A percentile compares a stretch with the other conserved stretches of the same genome.
Evolutionary conservation across 164 flowering plant species (phyloP).

Genomic region (Aristolochia californica): DNA sequence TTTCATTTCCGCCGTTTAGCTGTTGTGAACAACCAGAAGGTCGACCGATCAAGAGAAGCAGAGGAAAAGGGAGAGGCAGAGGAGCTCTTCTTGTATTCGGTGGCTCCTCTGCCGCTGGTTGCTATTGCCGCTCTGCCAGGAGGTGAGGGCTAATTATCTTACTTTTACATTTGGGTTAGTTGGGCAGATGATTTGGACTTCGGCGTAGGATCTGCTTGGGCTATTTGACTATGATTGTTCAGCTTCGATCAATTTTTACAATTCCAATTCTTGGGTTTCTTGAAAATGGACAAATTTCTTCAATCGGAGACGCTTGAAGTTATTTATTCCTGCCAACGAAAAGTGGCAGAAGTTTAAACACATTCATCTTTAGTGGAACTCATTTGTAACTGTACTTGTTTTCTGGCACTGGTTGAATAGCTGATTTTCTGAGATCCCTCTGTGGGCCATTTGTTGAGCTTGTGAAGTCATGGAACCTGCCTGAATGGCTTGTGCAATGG

Average conservation of each 20-base stretch:
- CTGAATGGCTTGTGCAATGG: conserved; percentile 95
- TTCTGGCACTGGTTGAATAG: conserved; percentile 19
- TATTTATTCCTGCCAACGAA: too few relatives aligned
- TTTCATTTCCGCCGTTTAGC: background rate
- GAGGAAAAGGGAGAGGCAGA: background rate
- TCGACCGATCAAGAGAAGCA: background rate
- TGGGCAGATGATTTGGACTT: background rate
- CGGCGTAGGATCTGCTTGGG: background rate
- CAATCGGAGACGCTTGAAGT: background rate
- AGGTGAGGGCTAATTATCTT: background rate
- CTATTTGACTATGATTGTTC: background rate
- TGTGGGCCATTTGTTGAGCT: conserved; percentile 76
- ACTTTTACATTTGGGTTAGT: background rate
- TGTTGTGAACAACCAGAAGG: background rate
- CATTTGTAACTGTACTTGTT: background rate
- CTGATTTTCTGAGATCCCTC: conserved; percentile 45
- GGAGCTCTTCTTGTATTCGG: conserved; percentile 1
- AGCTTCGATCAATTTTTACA: background rate
- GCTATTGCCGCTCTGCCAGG: conserved; percentile 4
- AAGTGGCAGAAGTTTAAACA: background rate
- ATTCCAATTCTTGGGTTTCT: background rate
- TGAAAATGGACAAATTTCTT: background rate
- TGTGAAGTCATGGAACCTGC: conserved; percentile 62
- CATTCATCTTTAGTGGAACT: background rate
- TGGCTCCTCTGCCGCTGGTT: background rate